A percentile compares a stretch with the other conserved stretches of the same genome.
These are phyloP conservation scores for Suillus clintonianus DNA, from an alignment of 768 basidiomycete species.

Conservation along the genomic window DNA sequence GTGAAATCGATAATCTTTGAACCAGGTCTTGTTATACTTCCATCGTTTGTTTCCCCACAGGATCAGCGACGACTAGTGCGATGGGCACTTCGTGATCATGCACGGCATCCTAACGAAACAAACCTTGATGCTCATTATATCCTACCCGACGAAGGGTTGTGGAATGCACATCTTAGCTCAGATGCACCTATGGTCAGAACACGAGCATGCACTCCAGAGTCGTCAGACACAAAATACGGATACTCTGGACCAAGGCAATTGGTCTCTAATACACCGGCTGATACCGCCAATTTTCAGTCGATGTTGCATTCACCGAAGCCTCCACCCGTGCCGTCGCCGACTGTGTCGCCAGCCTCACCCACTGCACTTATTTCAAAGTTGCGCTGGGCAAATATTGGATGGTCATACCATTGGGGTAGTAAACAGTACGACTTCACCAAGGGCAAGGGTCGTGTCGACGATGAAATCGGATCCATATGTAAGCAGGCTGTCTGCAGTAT, in stretches of 20 bases:
- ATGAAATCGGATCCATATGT: conserved; percentile 59
- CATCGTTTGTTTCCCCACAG: conserved; percentile 61
- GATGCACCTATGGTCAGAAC: conserved; percentile 45
- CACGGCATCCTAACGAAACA: conserved; percentile 79
- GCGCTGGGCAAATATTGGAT: conserved; percentile 95
- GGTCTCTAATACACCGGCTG: conserved; percentile 72
- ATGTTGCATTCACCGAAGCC: conserved; percentile 61
- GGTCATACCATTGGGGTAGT: conserved; percentile 96
- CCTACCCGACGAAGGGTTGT: conserved; percentile 75
- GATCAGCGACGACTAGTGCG: conserved; percentile 69
- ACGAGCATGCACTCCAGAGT: conserved; percentile 22
- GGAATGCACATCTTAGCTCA: conserved; percentile 56
- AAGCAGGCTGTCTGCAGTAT: conserved; percentile 59
- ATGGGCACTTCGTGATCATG: conserved; percentile 78
- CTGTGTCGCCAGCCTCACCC: conserved; percentile 48
- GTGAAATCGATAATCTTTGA: not conserved
- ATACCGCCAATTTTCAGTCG: conserved; percentile 50
- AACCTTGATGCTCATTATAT: conserved; percentile 88
- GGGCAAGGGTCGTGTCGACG: conserved; percentile 63
- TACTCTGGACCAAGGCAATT: conserved; percentile 62
- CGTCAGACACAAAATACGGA: conserved; percentile 17
- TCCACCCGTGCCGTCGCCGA: conserved; percentile 64
- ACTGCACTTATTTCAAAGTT: conserved; percentile 71
- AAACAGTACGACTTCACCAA: conserved; percentile 92
- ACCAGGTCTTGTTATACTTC: conserved; percentile 83